Conservation (phyloP, 352 stramenopile species). For the Peronospora farinosa region DNA sequence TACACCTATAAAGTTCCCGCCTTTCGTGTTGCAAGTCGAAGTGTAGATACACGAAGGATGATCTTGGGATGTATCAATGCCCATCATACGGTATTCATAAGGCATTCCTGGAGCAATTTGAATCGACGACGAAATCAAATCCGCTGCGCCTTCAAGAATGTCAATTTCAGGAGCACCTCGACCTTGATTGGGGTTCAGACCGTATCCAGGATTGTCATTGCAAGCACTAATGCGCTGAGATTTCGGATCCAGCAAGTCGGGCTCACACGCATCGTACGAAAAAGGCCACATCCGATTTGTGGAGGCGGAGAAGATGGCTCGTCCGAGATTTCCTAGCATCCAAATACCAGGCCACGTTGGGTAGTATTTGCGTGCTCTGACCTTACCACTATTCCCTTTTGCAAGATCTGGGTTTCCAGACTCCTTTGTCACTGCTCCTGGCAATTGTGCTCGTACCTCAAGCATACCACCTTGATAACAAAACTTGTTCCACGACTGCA, state of each 20-base stretch:
- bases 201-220: conserved; percentile 86
- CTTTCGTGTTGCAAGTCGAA: conserved; percentile 35
- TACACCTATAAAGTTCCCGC: conserved; percentile 40
- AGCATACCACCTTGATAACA: conserved; percentile 90
- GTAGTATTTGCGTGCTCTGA: conserved; percentile 31
- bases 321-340: conserved; percentile 89
- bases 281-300: conserved; percentile 92
- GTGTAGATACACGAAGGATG: conserved; percentile 33
- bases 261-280: conserved; percentile 87
- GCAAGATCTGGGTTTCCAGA: conserved; percentile 41
- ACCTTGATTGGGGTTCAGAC: conserved; percentile 76
- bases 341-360: conserved; percentile 89
- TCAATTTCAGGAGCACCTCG: conserved; percentile 90
- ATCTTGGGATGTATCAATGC: conserved; percentile 6
- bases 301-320: conserved; percentile 85
- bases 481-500: conserved; percentile 92
- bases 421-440: conserved; percentile 49
- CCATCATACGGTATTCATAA: conserved; percentile 41
- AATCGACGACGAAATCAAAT: conserved; percentile 68
- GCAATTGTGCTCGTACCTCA: conserved; percentile 84
- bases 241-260: conserved; percentile 20
- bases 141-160: conserved; percentile 73
- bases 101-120: conserved; percentile 68
- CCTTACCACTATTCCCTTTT: conserved; percentile 17
- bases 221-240: conserved; percentile 70